These are phyloP conservation scores for Uromyces viciae-fabae DNA, from an alignment of 1,284 basidiomycete genomes.

Conservation along the genomic window DNA sequence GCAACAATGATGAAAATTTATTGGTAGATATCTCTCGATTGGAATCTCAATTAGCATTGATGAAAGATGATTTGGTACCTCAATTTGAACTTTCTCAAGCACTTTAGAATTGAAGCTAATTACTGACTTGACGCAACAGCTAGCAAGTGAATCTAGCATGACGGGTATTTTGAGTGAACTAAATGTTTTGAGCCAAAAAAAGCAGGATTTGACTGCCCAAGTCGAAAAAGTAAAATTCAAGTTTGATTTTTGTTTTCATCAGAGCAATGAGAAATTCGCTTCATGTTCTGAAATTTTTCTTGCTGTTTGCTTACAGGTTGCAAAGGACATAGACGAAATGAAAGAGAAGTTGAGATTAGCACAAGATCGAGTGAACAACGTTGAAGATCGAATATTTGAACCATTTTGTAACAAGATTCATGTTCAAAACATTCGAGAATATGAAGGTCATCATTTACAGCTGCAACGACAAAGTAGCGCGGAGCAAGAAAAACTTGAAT, in stretches of 20 bases:
- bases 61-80: slow-evolving; percentile 76
- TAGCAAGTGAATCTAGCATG: slow-evolving; percentile 64
- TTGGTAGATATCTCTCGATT: slow-evolving; percentile 73
- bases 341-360: slow-evolving; percentile 63
- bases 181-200: slow-evolving; percentile 62
- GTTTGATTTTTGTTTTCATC: neutral
- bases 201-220: slow-evolving; percentile 68
- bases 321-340: slow-evolving; percentile 57
- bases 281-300: neutral
- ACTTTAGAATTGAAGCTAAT: slow-evolving; percentile 11
- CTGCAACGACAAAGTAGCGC: slow-evolving; percentile 81
- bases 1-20: slow-evolving; percentile 74
- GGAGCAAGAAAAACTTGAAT: slow-evolving; percentile 75
- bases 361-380: slow-evolving; percentile 65
- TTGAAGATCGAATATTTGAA: slow-evolving; percentile 76
- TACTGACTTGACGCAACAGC: slow-evolving; percentile 54
- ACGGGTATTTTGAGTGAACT: slow-evolving; percentile 73
- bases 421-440: slow-evolving; percentile 81
- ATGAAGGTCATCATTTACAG: slow-evolving; percentile 86
- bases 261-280: neutral
- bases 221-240: slow-evolving; percentile 62
- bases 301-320: neutral
- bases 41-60: slow-evolving; percentile 69
- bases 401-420: slow-evolving; percentile 77
- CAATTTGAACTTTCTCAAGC: neutral